A percentile compares a stretch with the other conserved stretches of the same genome.
Evolutionary conservation across 2,329 filamentous ascomycete genomes (phyloP).

Genomic region (Torrubiellomyces zombiae): DNA sequence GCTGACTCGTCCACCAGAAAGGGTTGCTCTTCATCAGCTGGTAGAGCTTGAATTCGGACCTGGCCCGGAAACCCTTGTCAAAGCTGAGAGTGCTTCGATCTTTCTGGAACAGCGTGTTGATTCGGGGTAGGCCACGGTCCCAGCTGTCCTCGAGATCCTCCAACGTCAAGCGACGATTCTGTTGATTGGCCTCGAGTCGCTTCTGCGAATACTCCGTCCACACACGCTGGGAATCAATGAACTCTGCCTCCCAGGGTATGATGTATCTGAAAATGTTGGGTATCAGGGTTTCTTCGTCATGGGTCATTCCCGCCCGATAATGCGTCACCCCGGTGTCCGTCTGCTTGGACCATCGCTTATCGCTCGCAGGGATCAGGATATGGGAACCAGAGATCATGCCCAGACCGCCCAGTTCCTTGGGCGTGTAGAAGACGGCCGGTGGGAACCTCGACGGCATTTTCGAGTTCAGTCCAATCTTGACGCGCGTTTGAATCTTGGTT

Average conservation of each 20-base stretch:
- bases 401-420: slow-evolving; percentile 89
- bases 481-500: slow-evolving; percentile 96
- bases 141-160: slow-evolving; percentile 97
- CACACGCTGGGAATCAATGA: slow-evolving; percentile 95
- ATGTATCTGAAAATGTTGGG: slow-evolving; percentile 99
- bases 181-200: slow-evolving; percentile 87
- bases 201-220: slow-evolving; percentile 99
- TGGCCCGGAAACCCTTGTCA: slow-evolving; percentile 91
- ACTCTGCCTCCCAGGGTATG: slow-evolving; percentile 97
- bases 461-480: slow-evolving; percentile 96
- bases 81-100: slow-evolving; percentile 93
- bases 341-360: slow-evolving; percentile 97
- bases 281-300: slow-evolving; percentile 93
- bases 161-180: slow-evolving; percentile 83
- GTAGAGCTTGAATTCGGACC: slow-evolving; percentile 96
- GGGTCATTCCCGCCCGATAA: slow-evolving; percentile 93
- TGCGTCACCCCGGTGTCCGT: slow-evolving; percentile 95
- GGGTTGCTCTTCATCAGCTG: slow-evolving; percentile 98
- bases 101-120: slow-evolving; percentile 98
- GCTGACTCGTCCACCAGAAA: slow-evolving; percentile 97
- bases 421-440: slow-evolving; percentile 95
- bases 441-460: slow-evolving; percentile 99
- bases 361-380: slow-evolving; percentile 90
- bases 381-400: slow-evolving; percentile 99
- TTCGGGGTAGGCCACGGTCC: slow-evolving; percentile 92